Evolutionary conservation across 116 monocot genomes (phyloP).

Genomic region (Zostera marina): DNA sequence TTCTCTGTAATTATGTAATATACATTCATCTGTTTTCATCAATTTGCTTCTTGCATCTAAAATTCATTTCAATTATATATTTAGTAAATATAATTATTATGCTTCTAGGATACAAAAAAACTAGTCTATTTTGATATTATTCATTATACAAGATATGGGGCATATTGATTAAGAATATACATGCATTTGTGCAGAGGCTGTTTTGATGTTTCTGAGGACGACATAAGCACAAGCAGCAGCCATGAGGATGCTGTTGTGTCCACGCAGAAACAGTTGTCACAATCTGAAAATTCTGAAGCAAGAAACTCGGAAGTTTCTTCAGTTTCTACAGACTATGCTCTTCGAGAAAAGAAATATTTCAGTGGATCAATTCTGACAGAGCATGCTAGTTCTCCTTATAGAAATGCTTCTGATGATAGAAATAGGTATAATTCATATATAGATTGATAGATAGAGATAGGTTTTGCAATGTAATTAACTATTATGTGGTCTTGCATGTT

Average conservation of each 20-base stretch:
- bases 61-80: too few relatives aligned
- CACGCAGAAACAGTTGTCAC: constrained; percentile 22
- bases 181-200: constrained; percentile 30
- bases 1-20: neutral
- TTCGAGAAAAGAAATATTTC: constrained; percentile 36
- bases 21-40: too few relatives aligned
- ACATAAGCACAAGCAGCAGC: constrained; percentile 21
- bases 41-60: too few relatives aligned
- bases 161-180: neutral
- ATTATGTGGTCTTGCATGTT: neutral
- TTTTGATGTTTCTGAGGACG: constrained; percentile 85
- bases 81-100: too few relatives aligned
- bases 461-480: neutral
- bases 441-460: neutral
- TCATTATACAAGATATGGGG: too few relatives aligned
- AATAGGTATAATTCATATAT: constrained; percentile 29
- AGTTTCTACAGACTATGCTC: constrained; percentile 18
- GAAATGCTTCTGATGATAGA: constrained; percentile 14
- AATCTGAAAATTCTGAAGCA: constrained; percentile 14
- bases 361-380: constrained; percentile 67
- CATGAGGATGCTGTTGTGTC: constrained; percentile 13
- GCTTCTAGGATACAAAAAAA: too few relatives aligned
- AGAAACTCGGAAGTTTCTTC: constrained; percentile 25
- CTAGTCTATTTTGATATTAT: too few relatives aligned
- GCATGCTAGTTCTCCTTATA: constrained; percentile 25